Evolutionary conservation across 148 eudicot species (phyloP), one percentile per base, ranked within the genome.

Genomic region (Rhododendron vialii): DNA sequence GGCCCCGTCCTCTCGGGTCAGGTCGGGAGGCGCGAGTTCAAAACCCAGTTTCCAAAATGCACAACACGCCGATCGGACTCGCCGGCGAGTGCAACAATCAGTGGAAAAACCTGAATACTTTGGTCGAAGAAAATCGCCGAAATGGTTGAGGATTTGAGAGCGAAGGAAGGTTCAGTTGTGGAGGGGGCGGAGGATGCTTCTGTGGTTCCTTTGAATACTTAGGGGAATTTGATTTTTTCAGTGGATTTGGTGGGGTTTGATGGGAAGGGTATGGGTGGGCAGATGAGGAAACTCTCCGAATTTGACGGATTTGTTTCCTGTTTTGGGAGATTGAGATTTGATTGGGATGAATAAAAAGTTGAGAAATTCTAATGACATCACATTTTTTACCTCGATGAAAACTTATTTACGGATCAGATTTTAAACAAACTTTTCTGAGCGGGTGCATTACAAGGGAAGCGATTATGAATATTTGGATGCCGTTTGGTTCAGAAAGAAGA

Each of bases 401-500:
- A 41, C 45, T 41, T 41, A 6, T 41, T 41, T 41, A 41, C 45
- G 8, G 1, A 41, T 0, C 45, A 7, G 7, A 41, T 41, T 41
- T 41, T 41, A 41, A 41, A 41, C 45, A 41, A 41, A 41, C 8
- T 41, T 41, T 41, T 7, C 7, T 41, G 8, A 41, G 45, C 8
- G 41, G 1, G n/a, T 86, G 36, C 89, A 84, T 38, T 87, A 77
- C 33, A 83, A 41, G 47, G 90, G 88, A 30, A 69, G 41, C 15
- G 45, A 87, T 78, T 85, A 75, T n/a, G 85, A 83, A 38, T 90
- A 50, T 33, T 30, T 41, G 45, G 45, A 6, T 89, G 8, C 91
- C 89, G 1, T 89, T 89, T 83, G 84, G 89, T 2, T 26, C 61
- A 0, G 92, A 90, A 24, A 85, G 90, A 71, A 87, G 92, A 77